Conservation (phyloP, 2,329 filamentous ascomycete species). For the Coniochaeta hoffmannii region DNA sequence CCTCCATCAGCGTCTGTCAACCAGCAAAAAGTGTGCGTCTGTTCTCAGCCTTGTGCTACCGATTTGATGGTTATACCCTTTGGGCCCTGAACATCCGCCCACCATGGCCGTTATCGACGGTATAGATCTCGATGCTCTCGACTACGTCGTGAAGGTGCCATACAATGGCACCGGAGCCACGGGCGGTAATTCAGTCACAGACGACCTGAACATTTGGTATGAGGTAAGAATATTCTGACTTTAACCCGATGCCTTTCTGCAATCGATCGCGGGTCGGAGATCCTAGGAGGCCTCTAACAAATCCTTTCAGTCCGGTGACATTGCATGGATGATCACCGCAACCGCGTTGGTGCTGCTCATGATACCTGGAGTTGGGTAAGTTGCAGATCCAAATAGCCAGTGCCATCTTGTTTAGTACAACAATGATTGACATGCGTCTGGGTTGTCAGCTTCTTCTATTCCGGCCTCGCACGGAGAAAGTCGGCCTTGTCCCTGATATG, state of each 20-base stretch:
- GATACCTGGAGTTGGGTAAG: constrained; percentile 79
- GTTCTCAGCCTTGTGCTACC: background rate
- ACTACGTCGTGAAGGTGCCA: constrained; percentile 39
- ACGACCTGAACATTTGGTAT: constrained; percentile 74
- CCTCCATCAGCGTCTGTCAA: background rate
- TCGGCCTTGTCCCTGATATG: constrained; percentile 85
- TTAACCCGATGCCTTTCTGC: background rate
- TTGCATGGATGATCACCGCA: constrained; percentile 75
- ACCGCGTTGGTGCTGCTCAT: constrained; percentile 83
- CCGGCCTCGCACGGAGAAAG: constrained; percentile 79
- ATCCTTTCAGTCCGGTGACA: constrained; percentile 61
- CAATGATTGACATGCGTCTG: constrained; percentile 2
- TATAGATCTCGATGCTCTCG: constrained; percentile 33
- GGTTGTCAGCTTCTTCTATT: constrained; percentile 70
- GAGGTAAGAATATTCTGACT: constrained; percentile 40
- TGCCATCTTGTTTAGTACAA: background rate
- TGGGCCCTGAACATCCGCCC: background rate
- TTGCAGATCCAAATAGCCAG: constrained; percentile 8
- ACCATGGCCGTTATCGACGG: constrained; percentile 27
- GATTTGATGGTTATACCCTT: background rate
- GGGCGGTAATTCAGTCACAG: constrained; percentile 59
- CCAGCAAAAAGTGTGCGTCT: background rate
- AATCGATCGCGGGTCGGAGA: background rate
- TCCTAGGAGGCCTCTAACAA: constrained; percentile 14
- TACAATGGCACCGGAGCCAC: constrained; percentile 59